Evolutionary conservation across 345 rosid genomes (phyloP).

Genomic region (Cardamine resedifolia): DNA sequence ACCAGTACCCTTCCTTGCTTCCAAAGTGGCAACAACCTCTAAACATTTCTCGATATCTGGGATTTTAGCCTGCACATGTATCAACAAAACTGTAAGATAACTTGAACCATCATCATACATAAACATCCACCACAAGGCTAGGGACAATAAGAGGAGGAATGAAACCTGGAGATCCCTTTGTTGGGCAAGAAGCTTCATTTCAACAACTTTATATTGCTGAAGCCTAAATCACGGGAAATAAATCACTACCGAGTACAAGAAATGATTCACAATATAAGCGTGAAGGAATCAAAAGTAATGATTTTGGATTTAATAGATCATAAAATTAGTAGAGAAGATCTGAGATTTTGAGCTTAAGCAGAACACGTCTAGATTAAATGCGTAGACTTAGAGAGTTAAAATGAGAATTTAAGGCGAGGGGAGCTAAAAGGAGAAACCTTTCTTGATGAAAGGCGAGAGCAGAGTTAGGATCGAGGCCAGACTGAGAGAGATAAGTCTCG

Average conservation of each 20-base stretch:
- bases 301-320: not conserved
- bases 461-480: constrained; percentile 73
- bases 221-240: constrained; percentile 46
- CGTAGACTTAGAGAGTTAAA: not conserved
- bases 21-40: constrained; percentile 76
- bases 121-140: not conserved
- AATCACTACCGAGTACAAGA: not conserved
- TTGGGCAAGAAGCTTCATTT: constrained; percentile 89
- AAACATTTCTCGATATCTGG: constrained; percentile 95
- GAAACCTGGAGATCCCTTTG: constrained; percentile 76
- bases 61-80: constrained; percentile 64
- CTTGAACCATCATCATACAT: not conserved
- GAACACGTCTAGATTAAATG: not conserved
- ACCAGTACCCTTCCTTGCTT: constrained; percentile 78
- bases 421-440: constrained; percentile 44
- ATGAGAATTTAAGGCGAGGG: not conserved
- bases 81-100: not conserved
- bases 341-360: not conserved
- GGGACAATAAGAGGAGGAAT: not conserved
- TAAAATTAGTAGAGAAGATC: not conserved
- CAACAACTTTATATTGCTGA: constrained; percentile 81
- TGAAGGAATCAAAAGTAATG: not conserved
- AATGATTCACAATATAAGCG: not conserved
- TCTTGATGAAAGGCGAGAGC: constrained; percentile 91
- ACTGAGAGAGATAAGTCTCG: constrained; percentile 62